Base-by-base conservation (phyloP, 2,329 filamentous ascomycete genomes). In the Pseudopithomyces chartarum region DNA sequence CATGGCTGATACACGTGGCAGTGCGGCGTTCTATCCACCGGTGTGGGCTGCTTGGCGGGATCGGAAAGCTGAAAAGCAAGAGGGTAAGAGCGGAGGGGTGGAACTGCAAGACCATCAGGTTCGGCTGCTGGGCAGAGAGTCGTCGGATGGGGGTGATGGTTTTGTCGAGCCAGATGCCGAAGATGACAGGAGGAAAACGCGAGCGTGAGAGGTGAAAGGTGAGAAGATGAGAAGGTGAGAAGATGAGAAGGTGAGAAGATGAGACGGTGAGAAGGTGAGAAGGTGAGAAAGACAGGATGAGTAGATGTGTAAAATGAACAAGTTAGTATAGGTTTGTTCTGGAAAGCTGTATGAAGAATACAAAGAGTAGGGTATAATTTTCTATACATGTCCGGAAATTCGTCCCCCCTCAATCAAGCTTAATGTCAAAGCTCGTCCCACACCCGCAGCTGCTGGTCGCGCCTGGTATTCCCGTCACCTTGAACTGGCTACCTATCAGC, bases 381-480 rank as follows among this genome's bases (percentile, higher is more conserved):
- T 29, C 26, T 29, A 29, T 29, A 29, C 26, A 20, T 20, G 22
- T 11, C 23, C 19, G 32, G 7, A 20, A 11, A 8, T 7, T 13
- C 5, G 3, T 20, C 22, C 5, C n/a, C 17, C 48, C 34, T 13
- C 40, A 52, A 61, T 54, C 74, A 55, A 75, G 55, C 56, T 93
- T 92, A 63, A 98, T 92, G 78, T 98, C 95, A 77, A 99, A 99
- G 74, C 94, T 98, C 15, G 94, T 97, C 7, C 95, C 95, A 77
- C 95, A 99, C 1, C 95, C 95, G 80, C 95, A 99, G 75, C 91
- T 97, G 77, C 93, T 98, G 56, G 90, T 92, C 4, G 95, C 95
- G 39, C 87, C 82, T 0, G 95, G 95, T 71, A 98, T 99, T 67
- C 96, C 93, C 58, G 92, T 88, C 70, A 99, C 92, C 82, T 96